Percentiles rank a stretch among this genome's conserved stretches.
phyloP scores from a whole-genome alignment of 176 grass and related monocot genomes.

The Alloteropsis semialata region DNA sequence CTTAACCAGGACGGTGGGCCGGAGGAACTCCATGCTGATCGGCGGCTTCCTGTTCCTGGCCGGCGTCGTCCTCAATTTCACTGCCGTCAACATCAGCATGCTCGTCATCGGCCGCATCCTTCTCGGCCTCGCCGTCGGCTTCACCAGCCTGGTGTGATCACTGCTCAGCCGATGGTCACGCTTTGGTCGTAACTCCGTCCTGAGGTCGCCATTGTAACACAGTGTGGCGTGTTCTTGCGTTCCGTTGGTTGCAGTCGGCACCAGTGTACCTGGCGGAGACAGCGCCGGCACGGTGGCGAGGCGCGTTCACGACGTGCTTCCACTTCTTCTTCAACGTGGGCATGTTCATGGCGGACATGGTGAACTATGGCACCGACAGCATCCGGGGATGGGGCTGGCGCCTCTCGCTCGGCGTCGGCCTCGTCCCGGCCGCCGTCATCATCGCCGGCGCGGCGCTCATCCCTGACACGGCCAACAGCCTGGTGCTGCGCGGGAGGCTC shows the following conservation, averaged over 20 bases:
- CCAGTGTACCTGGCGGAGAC: slow-evolving; percentile 80
- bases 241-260: slow-evolving; percentile 30
- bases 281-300: slow-evolving; percentile 63
- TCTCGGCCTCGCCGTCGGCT: slow-evolving; percentile 88
- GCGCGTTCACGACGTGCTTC: slow-evolving; percentile 63
- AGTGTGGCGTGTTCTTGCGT: background rate
- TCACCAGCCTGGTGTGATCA: slow-evolving; percentile 55
- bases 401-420: slow-evolving; percentile 54
- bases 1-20: slow-evolving; percentile 52
- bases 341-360: slow-evolving; percentile 60
- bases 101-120: slow-evolving; percentile 81
- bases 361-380: slow-evolving; percentile 47
- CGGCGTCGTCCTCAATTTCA: slow-evolving; percentile 52
- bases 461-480: slow-evolving; percentile 65
- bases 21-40: slow-evolving; percentile 67
- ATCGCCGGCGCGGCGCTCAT: slow-evolving; percentile 43
- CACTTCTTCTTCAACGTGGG: slow-evolving; percentile 62
- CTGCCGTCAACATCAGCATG: slow-evolving; percentile 74
- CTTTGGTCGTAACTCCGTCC: background rate
- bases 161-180: background rate
- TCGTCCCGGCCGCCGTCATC: slow-evolving; percentile 39
- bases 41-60: slow-evolving; percentile 61
- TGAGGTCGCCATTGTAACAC: background rate
- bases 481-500: slow-evolving; percentile 47
- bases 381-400: slow-evolving; percentile 64